Base-by-base conservation (phyloP, 1,284 basidiomycete species). In the Ustilago trichophora region DNA sequence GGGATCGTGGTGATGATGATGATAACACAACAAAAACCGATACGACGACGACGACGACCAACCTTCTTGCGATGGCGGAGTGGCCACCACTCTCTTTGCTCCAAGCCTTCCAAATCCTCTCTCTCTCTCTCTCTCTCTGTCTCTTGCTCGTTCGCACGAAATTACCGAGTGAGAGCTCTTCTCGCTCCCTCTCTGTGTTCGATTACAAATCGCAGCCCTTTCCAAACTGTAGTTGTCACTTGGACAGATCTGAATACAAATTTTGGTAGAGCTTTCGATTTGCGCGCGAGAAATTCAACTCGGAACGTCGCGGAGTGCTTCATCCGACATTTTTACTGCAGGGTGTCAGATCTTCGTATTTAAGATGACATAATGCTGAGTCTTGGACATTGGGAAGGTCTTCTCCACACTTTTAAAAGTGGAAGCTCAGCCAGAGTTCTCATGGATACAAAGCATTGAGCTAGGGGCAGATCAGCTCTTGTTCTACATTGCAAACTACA, bases 141-240 rank as follows among this genome's bases (percentile, higher is more conserved):
- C n/a, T n/a, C n/a, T n/a, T n/a, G n/a, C n/a, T n/a, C n/a, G 25
- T 48, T 60, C 46, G 57, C 56, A 59, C 49, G 56, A 59, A 52
- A 33, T 15, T 35, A 12, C 47, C 36, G n/a, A n/a, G n/a, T n/a
- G n/a, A n/a, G n/a, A n/a, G n/a, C n/a, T n/a, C n/a, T n/a, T n/a
- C 57, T 29, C 7, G 27, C 27, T 18, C 43, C 55, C 47, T 50
- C 57, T 53, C 50, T 45, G 54, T 44, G 29, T 26, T 41, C 16
- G 53, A 63, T 56, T 63, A 63, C 52, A 63, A 63, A 63, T 63
- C 52, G 46, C 58, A 38, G 34, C 24, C 24, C 33, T 38, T 2
- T 3, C 15, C 15, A 16, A 9, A 24, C 16, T 24, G 19, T 21
- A 44, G 29, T 46, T 47, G 13, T 29, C 27, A 32, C 29, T 19